Evolutionary conservation across 495 filamentous ascomycete species (phyloP).

Genomic region (Xylaria scruposa): DNA sequence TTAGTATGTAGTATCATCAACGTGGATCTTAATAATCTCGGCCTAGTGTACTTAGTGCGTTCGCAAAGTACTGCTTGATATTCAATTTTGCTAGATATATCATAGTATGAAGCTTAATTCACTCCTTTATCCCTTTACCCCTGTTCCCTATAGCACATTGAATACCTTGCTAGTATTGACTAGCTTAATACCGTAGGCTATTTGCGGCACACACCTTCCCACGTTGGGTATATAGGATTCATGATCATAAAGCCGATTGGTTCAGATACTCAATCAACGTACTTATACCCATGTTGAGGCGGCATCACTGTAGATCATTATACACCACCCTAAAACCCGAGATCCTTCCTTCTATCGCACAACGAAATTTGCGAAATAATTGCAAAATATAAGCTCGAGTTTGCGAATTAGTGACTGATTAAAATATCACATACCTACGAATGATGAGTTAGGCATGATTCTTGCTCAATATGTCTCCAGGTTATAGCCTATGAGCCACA

Average conservation of each 20-base stretch:
- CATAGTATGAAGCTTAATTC: background rate
- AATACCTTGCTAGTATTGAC: too few relatives aligned
- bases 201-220: background rate
- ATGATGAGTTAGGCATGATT: background rate
- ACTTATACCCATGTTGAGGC: background rate
- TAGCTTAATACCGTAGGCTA: too few relatives aligned
- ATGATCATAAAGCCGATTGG: background rate
- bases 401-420: background rate
- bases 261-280: too few relatives aligned
- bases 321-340: background rate
- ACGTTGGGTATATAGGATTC: background rate
- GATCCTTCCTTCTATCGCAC: background rate
- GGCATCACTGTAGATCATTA: background rate
- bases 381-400: background rate
- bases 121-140: background rate
- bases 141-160: background rate
- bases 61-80: background rate
- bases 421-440: background rate
- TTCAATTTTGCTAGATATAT: background rate
- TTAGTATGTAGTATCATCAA: background rate
- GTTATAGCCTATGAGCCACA: background rate
- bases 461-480: background rate
- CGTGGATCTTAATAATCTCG: background rate
- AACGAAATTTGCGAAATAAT: background rate
- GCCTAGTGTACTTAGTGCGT: background rate